A percentile compares a stretch with the other conserved stretches of the same genome.
Conservation (phyloP, 2,329 filamentous ascomycete genomes). For the Penicillium sp. region DNA sequence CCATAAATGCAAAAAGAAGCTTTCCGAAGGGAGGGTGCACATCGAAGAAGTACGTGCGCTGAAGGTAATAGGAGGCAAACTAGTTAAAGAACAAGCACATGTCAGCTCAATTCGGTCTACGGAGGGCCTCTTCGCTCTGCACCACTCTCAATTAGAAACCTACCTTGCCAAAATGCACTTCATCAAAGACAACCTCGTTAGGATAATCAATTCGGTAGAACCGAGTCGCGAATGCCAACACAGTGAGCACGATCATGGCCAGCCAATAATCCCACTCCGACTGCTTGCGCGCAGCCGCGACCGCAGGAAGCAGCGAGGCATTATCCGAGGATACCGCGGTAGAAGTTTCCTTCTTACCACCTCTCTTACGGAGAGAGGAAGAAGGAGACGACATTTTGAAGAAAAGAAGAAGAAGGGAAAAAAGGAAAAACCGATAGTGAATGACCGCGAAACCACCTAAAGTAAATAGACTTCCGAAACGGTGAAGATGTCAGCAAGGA, state of each 20-base stretch:
- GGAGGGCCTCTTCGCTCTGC: conserved; percentile 1
- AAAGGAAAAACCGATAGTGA: conserved; percentile 28
- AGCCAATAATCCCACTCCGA: conserved; percentile 85
- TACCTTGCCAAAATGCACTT: conserved; percentile 99
- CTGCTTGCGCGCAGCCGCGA: conserved; percentile 22
- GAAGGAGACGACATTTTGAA: conserved; percentile 42
- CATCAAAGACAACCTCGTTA: conserved; percentile 96
- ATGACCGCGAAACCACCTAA: conserved; percentile 36
- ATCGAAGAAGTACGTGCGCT: conserved; percentile 99
- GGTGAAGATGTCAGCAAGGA: conserved; percentile 16
- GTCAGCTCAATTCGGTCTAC: conserved; percentile 28
- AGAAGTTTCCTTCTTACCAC: conserved; percentile 42
- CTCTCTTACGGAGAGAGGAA: conserved; percentile 48
- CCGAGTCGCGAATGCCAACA: conserved; percentile 83
- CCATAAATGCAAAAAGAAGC: conserved; percentile 93
- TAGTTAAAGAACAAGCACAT: conserved; percentile 24
- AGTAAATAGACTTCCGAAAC: conserved; percentile 33
- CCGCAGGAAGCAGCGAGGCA: conserved; percentile 25
- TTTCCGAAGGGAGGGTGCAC: conserved; percentile 98
- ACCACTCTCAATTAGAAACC: conserved; percentile 25
- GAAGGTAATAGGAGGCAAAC: conserved; percentile 75
- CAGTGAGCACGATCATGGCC: conserved; percentile 74
- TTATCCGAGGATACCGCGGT: conserved; percentile 31
- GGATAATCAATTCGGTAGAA: conserved; percentile 97
- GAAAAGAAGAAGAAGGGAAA: conserved; percentile 23